phyloP scores from a whole-genome alignment of 164 flowering plant species.

The Macadamia tetraphylla region DNA sequence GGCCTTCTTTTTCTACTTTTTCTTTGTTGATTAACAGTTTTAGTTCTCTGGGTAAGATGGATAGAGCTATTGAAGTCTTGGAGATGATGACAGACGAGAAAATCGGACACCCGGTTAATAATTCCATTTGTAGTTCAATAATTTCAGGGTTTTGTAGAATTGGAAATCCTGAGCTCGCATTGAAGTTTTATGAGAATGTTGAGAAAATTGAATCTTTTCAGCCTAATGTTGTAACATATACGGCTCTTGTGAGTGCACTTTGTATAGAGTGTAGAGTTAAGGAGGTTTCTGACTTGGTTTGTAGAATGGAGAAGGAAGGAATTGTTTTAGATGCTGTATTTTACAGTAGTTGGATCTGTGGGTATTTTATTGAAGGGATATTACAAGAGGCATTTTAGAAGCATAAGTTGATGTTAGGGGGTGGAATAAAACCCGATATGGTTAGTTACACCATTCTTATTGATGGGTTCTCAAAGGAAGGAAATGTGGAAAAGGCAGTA shows the following conservation, averaged over 20 bases:
- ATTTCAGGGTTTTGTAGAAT: constrained; percentile 62
- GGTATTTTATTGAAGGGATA: constrained; percentile 40
- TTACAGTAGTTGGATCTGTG: constrained; percentile 68
- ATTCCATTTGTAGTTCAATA: constrained; percentile 60
- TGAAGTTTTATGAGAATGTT: constrained; percentile 56
- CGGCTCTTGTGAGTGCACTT: constrained; percentile 48
- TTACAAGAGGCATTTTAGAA: constrained; percentile 44
- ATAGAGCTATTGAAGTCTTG: constrained; percentile 50
- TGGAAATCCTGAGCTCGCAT: constrained; percentile 55
- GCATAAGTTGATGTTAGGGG: constrained; percentile 42
- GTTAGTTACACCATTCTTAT: constrained; percentile 60
- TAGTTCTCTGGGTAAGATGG: constrained; percentile 41
- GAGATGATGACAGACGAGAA: constrained; percentile 47
- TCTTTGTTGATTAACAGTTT: constrained; percentile 43
- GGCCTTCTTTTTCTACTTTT: constrained; percentile 46
- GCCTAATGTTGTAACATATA: constrained; percentile 60
- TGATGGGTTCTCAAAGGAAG: constrained; percentile 65
- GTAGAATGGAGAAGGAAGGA: constrained; percentile 49
- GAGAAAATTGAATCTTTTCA: constrained; percentile 25
- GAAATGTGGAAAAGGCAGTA: constrained; percentile 60
- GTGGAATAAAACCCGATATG: constrained; percentile 45
- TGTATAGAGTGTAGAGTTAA: constrained; percentile 44
- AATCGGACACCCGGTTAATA: constrained; percentile 38
- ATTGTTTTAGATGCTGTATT: constrained; percentile 57
- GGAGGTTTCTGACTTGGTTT: constrained; percentile 47